phyloP scores from a whole-genome alignment of 1,139 yeast species.

The Saccharomycopsis crataegensis region DNA sequence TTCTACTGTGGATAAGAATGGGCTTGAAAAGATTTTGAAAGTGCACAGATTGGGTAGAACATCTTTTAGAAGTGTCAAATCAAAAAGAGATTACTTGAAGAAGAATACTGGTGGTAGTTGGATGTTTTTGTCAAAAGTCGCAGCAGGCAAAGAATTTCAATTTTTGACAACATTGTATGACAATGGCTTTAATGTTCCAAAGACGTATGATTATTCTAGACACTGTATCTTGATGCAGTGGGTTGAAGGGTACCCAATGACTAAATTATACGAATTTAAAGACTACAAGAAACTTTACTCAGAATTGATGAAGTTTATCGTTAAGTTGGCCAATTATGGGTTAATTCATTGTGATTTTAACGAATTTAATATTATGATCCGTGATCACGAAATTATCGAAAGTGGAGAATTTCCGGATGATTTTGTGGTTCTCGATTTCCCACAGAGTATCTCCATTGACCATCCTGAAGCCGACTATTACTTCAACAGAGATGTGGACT shows the following conservation, averaged over 20 bases:
- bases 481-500: constrained; percentile 87
- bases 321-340: constrained; percentile 77
- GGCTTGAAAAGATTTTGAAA: constrained; percentile 66
- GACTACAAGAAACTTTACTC: constrained; percentile 68
- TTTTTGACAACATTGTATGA: constrained; percentile 71
- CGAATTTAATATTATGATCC: constrained; percentile 88
- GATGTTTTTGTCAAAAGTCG: constrained; percentile 87
- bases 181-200: constrained; percentile 80
- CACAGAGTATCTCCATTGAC: constrained; percentile 92
- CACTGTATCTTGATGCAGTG: constrained; percentile 92
- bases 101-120: constrained; percentile 52
- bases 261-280: constrained; percentile 62
- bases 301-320: constrained; percentile 80
- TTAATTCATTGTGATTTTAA: constrained; percentile 95
- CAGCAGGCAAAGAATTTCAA: constrained; percentile 87
- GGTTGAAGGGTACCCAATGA: constrained; percentile 85
- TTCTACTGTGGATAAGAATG: constrained; percentile 67
- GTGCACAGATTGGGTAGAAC: constrained; percentile 92
- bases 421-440: constrained; percentile 92
- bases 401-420: constrained; percentile 47
- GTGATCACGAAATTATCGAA: constrained; percentile 42
- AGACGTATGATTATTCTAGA: constrained; percentile 81
- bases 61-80: constrained; percentile 85
- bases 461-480: constrained; percentile 83
- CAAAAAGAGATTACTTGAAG: constrained; percentile 83